Conservation (phyloP, 2,329 filamentous ascomycete genomes). For the Stagonosporopsis chrysanthemi region DNA sequence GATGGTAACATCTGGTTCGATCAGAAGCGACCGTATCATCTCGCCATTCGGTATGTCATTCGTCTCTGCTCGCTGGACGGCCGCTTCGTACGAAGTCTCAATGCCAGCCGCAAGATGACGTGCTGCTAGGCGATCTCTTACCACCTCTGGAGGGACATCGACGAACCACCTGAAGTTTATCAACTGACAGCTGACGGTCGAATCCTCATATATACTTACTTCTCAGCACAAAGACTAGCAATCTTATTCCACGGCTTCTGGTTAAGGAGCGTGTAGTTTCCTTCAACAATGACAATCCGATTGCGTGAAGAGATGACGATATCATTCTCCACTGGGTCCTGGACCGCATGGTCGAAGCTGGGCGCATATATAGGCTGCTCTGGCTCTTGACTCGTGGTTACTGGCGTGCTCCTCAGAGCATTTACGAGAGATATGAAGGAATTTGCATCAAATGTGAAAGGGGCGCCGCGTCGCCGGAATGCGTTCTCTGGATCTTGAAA, state of each 20-base stretch:
- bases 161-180: slow-evolving; percentile 34
- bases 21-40: slow-evolving; percentile 31
- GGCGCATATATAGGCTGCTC: slow-evolving; percentile 29
- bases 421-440: slow-evolving; percentile 29
- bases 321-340: slow-evolving; percentile 31
- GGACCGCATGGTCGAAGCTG: slow-evolving; percentile 36
- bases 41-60: slow-evolving; percentile 38
- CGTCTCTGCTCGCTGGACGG: slow-evolving; percentile 31
- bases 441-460: slow-evolving; percentile 37
- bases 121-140: slow-evolving; percentile 28
- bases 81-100: slow-evolving; percentile 30
- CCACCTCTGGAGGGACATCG: slow-evolving; percentile 27
- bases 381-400: slow-evolving; percentile 25
- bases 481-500: slow-evolving; percentile 30
- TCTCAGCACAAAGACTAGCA: slow-evolving; percentile 26
- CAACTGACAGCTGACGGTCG: neutral
- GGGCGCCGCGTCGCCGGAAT: slow-evolving; percentile 35
- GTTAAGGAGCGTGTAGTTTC: slow-evolving; percentile 38
- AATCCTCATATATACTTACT: slow-evolving; percentile 14
- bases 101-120: slow-evolving; percentile 36
- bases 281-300: slow-evolving; percentile 35
- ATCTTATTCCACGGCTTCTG: slow-evolving; percentile 31
- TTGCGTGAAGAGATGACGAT: slow-evolving; percentile 32
- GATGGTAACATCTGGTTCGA: slow-evolving; percentile 30
- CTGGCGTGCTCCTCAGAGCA: slow-evolving; percentile 23